Base-by-base conservation (phyloP, 2,329 filamentous ascomycete species). In the Xylogone sp. region DNA sequence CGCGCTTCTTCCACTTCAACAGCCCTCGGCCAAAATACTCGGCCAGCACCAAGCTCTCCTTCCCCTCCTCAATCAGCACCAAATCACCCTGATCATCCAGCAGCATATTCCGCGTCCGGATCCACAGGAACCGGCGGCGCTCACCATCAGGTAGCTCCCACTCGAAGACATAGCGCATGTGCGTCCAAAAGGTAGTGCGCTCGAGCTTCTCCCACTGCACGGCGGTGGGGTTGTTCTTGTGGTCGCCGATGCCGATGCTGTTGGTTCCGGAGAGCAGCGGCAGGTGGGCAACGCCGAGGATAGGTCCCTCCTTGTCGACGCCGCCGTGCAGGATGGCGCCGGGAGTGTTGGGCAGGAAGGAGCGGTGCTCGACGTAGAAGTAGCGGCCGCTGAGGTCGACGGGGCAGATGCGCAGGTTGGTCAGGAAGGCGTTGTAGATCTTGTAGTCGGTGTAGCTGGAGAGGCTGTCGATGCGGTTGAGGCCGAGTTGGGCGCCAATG, bases 1-100 rank as follows among this genome's bases (percentile, higher is more conserved):
- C 59, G 27, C 59, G 53, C 49, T 61, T 61, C 52, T 61, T 61
- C 59, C 57, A 59, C 49, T 61, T 61, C 46, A 61, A 46, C 16
- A 60, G 13, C 1, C 59, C 59, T 31, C 57, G 58, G 10, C 57
- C 59, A 12, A 56, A 21, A 53, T 61, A 61, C 45, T 61, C 59
- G 2, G 52, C 54, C 43, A 59, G 47, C 5, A 61, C 50, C 18
- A 53, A 21, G 21, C 54, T 42, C 45, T 61, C 57, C 47, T 44
- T 59, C 3, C 53, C 55, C n/a, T 58, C 46, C 46, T 61, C 53
- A 16, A 61, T 52, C 18, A 61, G 48, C 21, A 61, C 59, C 42
- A 59, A 52, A 52, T 61, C 59, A 2, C 57, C 57, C 31, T 61
- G 59, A 53, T 61, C 59, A 51, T 60, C 57, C 16, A 57, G 18